Evolutionary conservation across 2,329 filamentous ascomycete species (phyloP).

Genomic region (Sporothrix curviconia): DNA sequence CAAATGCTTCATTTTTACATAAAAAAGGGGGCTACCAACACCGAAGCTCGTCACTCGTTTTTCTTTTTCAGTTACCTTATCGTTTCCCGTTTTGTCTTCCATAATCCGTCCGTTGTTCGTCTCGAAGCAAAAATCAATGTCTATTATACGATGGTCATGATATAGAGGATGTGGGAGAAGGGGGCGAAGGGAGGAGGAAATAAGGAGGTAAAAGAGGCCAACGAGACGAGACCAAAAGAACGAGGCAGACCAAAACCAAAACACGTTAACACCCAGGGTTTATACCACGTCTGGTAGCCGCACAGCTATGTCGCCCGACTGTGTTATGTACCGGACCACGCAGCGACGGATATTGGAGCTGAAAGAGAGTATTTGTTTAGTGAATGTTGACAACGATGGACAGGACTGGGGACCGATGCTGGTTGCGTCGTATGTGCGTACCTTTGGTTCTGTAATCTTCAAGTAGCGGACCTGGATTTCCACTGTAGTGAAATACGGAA

Average conservation of each 20-base stretch:
- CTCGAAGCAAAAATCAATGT: no score
- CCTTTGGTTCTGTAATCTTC: slow-evolving; percentile 99
- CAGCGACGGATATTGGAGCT: slow-evolving; percentile 81
- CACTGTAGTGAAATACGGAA: slow-evolving; percentile 99
- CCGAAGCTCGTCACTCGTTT: neutral
- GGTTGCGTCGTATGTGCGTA: no score
- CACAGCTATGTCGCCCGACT: slow-evolving; percentile 94
- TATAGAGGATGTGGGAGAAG: no score
- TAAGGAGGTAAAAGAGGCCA: no score
- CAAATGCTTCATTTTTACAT: slow-evolving; percentile 7
- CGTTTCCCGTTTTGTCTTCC: neutral
- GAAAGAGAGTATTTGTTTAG: slow-evolving; percentile 12
- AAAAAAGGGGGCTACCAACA: slow-evolving; percentile 1
- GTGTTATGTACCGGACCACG: slow-evolving; percentile 99
- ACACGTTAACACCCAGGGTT: neutral
- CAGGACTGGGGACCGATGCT: no score
- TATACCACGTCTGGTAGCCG: slow-evolving; percentile 84
- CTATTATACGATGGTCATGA: no score
- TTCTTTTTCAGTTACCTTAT: neutral
- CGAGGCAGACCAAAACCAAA: neutral
- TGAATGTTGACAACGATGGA: neutral
- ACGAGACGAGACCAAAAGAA: neutral
- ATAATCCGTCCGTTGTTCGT: neutral
- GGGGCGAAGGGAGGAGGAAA: no score
- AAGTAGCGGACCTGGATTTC: slow-evolving; percentile 97